Evolutionary conservation across 2,329 filamentous ascomycete genomes (phyloP), one percentile per base, ranked within the genome.

Genomic region (Botrytis hyacinthi): DNA sequence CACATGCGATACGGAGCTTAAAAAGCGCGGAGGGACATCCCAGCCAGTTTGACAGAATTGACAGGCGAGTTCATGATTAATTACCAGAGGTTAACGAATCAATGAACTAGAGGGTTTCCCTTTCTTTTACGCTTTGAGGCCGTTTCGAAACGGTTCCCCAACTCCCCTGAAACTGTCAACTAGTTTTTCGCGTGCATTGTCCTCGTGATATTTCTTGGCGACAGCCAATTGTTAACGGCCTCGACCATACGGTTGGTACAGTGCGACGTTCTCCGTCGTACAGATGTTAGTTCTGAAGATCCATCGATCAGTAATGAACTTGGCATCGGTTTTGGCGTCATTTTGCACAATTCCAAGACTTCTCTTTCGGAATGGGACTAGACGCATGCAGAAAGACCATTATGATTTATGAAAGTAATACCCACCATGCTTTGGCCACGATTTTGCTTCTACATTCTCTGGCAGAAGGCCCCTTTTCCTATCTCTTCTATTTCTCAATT

Each of bases 121-220:
- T 51, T 8, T 8, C 26, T 35, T 40, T 51, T 42, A 18, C 70
- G 70, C 59, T 71, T 65, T 57, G 60, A 22, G 18, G 26, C 59
- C n/a, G 70, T 71, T 71, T 71, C 70, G 44, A 65, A 62, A 62
- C 60, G 60, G 26, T 65, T 71, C 44, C 51, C 20, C 67, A 60
- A 60, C 51, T 60, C 37, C 70, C 42, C 35, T 71, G 70, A 71
- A 71, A 71, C 65, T 40, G 32, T 40, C 63, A 51, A 37, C 48
- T 51, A 18, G 16, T 35, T 60, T 65, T 48, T 40, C 44, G n/a
- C 22, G 32, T 46, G 51, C 48, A 69, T n/a, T 44, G 44, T 32
- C 59, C 59, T 65, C 42, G 26, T 12, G n/a, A 65, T 26, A n/a
- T 54, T 62, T 26, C 44, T 66, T 71, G 44, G 70, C 70, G 51